These are phyloP conservation scores for Hyaloperonospora arabidopsidis DNA, from an alignment of 352 stramenopile genomes.

Conservation along the genomic window DNA sequence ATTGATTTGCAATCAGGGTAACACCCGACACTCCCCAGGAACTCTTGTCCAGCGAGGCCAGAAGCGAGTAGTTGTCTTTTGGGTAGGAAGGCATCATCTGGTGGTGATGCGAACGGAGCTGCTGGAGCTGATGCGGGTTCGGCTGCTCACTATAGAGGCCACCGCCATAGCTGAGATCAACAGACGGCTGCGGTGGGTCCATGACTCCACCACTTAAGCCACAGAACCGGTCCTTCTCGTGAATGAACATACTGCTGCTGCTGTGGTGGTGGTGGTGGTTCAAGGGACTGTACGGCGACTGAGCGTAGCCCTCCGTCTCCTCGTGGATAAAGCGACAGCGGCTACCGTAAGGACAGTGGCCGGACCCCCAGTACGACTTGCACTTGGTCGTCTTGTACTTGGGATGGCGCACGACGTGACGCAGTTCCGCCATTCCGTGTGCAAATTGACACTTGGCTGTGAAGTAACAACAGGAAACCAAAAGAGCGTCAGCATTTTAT, in stretches of 20 bases:
- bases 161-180: constrained; percentile 27
- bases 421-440: constrained; percentile 68
- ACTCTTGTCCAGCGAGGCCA: constrained; percentile 57
- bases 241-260: constrained; percentile 52
- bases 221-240: constrained; percentile 39
- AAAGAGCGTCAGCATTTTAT: constrained; percentile 2
- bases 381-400: constrained; percentile 91
- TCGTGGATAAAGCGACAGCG: constrained; percentile 87
- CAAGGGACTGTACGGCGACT: constrained; percentile 47
- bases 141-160: constrained; percentile 33
- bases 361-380: constrained; percentile 87
- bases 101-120: constrained; percentile 23
- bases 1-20: constrained; percentile 14
- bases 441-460: constrained; percentile 84
- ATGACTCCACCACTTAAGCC: constrained; percentile 23
- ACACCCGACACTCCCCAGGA: constrained; percentile 32
- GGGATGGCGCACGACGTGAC: constrained; percentile 78
- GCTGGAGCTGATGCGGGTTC: constrained; percentile 18
- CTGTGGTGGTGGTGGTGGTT: constrained; percentile 19
- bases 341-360: constrained; percentile 79
- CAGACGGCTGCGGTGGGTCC: constrained; percentile 22
- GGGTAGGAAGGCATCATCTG: constrained; percentile 39
- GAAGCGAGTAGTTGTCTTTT: constrained; percentile 59
- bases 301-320: constrained; percentile 51
- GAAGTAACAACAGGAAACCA: background rate